Evolutionary conservation across 1,284 basidiomycete genomes (phyloP), one percentile per base, ranked within the genome.

Genomic region (Lentinula novae-zelandiae): DNA sequence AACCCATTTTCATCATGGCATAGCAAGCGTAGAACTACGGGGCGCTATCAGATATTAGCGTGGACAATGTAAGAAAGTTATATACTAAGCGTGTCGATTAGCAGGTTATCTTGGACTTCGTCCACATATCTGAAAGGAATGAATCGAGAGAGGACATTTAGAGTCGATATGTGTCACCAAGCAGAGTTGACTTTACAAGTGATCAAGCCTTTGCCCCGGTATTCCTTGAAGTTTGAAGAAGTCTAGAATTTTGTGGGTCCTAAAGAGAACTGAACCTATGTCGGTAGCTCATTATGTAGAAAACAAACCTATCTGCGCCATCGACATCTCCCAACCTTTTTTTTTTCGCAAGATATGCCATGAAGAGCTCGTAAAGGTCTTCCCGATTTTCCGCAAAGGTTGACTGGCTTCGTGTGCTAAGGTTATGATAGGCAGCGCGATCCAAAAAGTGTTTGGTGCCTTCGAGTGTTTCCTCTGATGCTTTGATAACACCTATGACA

Each of bases 21-120:
- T 2, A 90, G 67, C 0, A 71, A 73, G 10, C 87, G 75, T 49
- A 92, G 69, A 1, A 92, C 89, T 90, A 60, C 13, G n/a, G 36
- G 20, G 49, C 22, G 12, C 39, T 36, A 31, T 38, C 50, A 38
- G 27, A 39, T 33, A 51, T 27, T 22, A 48, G 20, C 3, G n/a
- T 38, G 10, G 42, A 1, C 8, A 62, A 42, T 27, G 34, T 33
- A 40, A 12, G 7, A 1, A 6, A 7, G 4, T 27, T 38, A 68
- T 80, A 33, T 67, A 89, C 89, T 68, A 5, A 83, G 73, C 0
- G 82, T 77, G 67, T 92, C 90, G 33, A 90, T 82, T 9, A 90
- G 71, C 0, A 90, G 71, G 62, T 88, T 87, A 64, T 91, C 89
- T 67, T 91, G 89, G 0, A 80, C 84, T 70, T 92, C 89, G 60